Base-by-base conservation (phyloP, 2,329 filamentous ascomycete species). In the Didymella exigua region DNA sequence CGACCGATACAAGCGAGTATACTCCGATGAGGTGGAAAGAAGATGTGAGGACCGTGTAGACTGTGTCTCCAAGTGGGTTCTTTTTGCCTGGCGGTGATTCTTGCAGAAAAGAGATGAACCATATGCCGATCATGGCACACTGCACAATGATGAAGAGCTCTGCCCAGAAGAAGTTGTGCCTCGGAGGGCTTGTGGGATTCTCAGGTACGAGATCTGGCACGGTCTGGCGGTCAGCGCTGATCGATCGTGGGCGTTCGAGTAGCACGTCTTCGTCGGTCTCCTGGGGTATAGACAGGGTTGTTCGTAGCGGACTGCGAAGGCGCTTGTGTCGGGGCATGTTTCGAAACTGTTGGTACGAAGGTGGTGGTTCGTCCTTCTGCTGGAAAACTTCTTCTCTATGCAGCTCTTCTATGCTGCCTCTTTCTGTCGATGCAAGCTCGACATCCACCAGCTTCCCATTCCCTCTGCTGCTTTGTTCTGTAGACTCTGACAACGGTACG, bases 141-240 rank as follows among this genome's bases (percentile, higher is more conserved):
- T 96, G 78, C 29, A 87, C 87, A 66, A 98, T 95, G 42, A 96
- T 78, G 73, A 93, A 99, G 37, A 97, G 82, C 76, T 91, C 93
- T 4, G 90, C 91, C 82, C 95, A 99, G 77, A 98, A 96, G 5
- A 88, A 82, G 74, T 99, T 95, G 73, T 98, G 91, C 44, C 84
- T 83, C 24, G 70, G 71, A 0, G 71, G 61, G 10, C 63, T 52
- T 16, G 62, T 56, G 0, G 70, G 66, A 4, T 85, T 79, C 10
- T 83, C 78, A 21, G 84, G 80, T 27, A 86, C 79, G 0, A 84
- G 80, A 23, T 81, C 80, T 41, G 84, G 84, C 16, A 83, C 78
- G n/a, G 80, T 83, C 27, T 84, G 82, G 31, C 75, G 75, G 44
- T 80, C 77, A 5, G 81, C 79, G 60, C 80, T 83, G 37, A 77